A percentile compares a stretch with the other conserved stretches of the same genome.
Conservation (phyloP, 345 rosid species). For the Draba incana region DNA sequence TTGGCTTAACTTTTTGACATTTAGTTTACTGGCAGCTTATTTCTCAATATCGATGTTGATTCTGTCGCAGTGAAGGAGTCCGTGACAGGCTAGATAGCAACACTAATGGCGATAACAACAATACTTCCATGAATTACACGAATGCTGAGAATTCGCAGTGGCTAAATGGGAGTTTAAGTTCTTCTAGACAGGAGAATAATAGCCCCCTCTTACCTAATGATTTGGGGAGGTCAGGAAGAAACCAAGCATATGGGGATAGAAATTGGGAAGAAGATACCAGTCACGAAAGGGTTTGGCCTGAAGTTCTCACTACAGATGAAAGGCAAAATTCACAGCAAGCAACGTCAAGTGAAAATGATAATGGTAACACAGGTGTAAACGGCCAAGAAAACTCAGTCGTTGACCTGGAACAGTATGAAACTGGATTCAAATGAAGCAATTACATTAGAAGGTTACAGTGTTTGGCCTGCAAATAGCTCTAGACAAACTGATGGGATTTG, state of each 20-base stretch:
- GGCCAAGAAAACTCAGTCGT: conserved; percentile 57
- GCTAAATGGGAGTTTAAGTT: conserved; percentile 53
- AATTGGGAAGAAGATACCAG: conserved; percentile 60
- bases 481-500: conserved; percentile 62
- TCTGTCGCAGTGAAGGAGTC: conserved; percentile 76
- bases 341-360: conserved; percentile 49
- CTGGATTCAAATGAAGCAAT: conserved; percentile 54
- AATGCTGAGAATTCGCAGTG: conserved; percentile 49
- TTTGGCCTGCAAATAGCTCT: conserved; percentile 64
- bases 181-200: conserved; percentile 51
- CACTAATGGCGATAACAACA: conserved; percentile 44
- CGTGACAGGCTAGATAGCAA: conserved; percentile 75
- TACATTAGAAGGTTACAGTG: conserved; percentile 53
- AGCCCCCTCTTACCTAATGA: conserved; percentile 51
- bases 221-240: conserved; percentile 46
- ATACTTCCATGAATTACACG: conserved; percentile 50
- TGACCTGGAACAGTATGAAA: conserved; percentile 59
- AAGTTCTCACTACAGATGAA: conserved; percentile 49
- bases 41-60: conserved; percentile 10
- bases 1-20: conserved; percentile 4
- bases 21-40: conserved; percentile 5
- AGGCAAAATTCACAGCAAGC: conserved; percentile 58
- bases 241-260: conserved; percentile 44
- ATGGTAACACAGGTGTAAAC: conserved; percentile 52
- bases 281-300: conserved; percentile 56